Evolutionary conservation across 345 rosid species (phyloP).

Genomic region (Erodium maritimum): DNA sequence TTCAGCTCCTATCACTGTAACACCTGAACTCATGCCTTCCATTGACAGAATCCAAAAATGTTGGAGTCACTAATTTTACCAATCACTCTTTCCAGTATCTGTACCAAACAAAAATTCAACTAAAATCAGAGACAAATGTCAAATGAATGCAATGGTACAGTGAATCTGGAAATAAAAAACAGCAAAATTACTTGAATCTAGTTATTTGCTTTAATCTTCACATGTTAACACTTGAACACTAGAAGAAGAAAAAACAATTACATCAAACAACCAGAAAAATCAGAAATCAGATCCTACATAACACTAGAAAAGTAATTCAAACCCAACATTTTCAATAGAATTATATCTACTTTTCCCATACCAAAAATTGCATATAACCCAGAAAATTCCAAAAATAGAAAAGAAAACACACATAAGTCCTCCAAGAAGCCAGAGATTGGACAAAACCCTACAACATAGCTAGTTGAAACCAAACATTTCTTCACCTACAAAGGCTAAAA

Average conservation of each 20-base stretch:
- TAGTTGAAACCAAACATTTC: not conserved
- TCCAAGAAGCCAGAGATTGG: not conserved
- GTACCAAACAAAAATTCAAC: slow-evolving; percentile 10
- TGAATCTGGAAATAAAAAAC: no score
- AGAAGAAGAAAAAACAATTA: not conserved
- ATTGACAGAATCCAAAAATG: slow-evolving; percentile 42
- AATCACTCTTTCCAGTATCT: slow-evolving; percentile 16
- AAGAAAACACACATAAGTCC: no score
- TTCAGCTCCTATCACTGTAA: slow-evolving; percentile 68
- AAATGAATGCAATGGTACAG: not conserved
- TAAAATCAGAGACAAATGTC: not conserved
- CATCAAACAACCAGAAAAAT: not conserved
- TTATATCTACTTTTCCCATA: not conserved
- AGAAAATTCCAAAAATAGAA: not conserved
- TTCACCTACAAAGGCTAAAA: not conserved
- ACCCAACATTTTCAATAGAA: slow-evolving; percentile 6
- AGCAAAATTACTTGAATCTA: not conserved
- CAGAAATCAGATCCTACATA: not conserved
- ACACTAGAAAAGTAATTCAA: not conserved
- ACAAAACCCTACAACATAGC: not conserved
- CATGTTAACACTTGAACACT: not conserved
- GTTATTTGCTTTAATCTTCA: not conserved
- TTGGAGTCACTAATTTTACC: not conserved
- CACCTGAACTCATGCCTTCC: slow-evolving; percentile 47
- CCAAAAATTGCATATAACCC: not conserved